phyloP scores from a whole-genome alignment of 208 protist genomes.

The Kentomonas sorsogonicus region DNA sequence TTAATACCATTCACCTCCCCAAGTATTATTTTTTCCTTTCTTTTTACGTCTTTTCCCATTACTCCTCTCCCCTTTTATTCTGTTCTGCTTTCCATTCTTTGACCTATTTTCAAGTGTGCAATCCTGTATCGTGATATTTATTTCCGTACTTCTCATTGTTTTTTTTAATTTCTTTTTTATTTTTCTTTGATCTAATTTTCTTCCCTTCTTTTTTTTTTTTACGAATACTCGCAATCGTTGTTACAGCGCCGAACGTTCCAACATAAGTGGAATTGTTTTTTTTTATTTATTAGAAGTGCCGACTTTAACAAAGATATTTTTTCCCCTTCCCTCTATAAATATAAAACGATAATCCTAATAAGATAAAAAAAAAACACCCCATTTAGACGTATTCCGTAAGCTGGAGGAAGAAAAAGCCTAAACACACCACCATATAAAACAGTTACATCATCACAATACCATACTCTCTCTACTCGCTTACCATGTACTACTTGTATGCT shows the following conservation, averaged over 20 bases:
- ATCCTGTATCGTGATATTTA: no score
- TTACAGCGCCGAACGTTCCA: neutral
- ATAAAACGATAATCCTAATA: neutral
- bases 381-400: no score
- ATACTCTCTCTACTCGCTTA: no score
- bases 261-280: no score
- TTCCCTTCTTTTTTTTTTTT: neutral
- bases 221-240: neutral
- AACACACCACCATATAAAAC: no score
- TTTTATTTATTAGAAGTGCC: neutral
- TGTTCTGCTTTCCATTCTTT: neutral
- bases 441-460: no score
- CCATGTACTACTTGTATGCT: constrained; percentile 51
- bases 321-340: neutral
- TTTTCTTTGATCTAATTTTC: neutral
- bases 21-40: no score
- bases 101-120: neutral
- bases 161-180: no score
- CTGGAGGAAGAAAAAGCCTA: no score
- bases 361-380: no score
- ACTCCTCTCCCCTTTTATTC: neutral
- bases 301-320: neutral
- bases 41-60: neutral
- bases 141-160: no score
- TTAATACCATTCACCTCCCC: no score